Evolutionary conservation across 352 stramenopile species (phyloP).

Genomic region (Phytophthora aleatoria): DNA sequence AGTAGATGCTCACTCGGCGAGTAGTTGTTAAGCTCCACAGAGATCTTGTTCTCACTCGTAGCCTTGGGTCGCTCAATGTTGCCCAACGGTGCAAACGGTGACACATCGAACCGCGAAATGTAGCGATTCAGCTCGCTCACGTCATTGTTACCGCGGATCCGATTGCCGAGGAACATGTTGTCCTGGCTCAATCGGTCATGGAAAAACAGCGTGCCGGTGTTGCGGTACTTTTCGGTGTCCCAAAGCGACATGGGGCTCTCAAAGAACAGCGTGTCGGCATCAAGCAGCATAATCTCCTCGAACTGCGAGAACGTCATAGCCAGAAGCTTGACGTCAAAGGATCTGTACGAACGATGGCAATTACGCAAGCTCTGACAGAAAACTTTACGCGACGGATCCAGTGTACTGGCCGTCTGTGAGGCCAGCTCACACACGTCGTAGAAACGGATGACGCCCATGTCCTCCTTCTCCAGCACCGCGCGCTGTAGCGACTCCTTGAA

Average conservation of each 20-base stretch:
- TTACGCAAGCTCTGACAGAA: conserved; percentile 55
- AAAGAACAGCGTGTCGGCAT: conserved; percentile 70
- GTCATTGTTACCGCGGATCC: conserved; percentile 26
- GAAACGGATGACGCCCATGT: conserved; percentile 49
- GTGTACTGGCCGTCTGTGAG: conserved; percentile 25
- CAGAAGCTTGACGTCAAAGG: conserved; percentile 65
- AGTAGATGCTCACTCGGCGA: conserved; percentile 62
- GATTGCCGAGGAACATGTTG: conserved; percentile 50
- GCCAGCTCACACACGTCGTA: conserved; percentile 70
- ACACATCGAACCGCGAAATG: conserved; percentile 58
- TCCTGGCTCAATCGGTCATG: conserved; percentile 51
- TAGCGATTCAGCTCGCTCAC: conserved; percentile 53
- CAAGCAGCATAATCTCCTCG: conserved; percentile 71
- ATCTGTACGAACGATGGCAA: conserved; percentile 51
- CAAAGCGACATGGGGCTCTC: conserved; percentile 61
- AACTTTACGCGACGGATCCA: conserved; percentile 37
- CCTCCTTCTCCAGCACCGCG: conserved; percentile 38
- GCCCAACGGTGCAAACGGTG: conserved; percentile 41
- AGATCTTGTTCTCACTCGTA: conserved; percentile 30
- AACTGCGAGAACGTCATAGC: conserved; percentile 75
- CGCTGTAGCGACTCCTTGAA: conserved; percentile 39
- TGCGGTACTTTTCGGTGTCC: conserved; percentile 53
- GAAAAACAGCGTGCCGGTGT: conserved; percentile 64
- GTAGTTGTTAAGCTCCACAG: conserved; percentile 39
- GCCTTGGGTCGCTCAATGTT: conserved; percentile 38